Evolutionary conservation across 805 yeast species (phyloP).

Genomic region (Kodamaea kaohsiungensis): DNA sequence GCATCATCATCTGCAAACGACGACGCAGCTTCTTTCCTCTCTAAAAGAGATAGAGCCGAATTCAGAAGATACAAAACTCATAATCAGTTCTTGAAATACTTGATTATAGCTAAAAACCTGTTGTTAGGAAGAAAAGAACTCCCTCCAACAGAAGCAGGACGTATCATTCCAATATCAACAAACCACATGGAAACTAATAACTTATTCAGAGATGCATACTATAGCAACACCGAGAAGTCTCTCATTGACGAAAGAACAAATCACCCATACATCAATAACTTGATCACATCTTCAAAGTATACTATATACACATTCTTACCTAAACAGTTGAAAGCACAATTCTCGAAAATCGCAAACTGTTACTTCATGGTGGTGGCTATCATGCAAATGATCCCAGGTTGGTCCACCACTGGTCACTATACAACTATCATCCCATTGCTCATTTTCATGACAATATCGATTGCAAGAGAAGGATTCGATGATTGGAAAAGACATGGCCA

Average conservation of each 20-base stretch:
- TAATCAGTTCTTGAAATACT: slow-evolving; percentile 13
- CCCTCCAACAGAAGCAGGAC: slow-evolving; percentile 65
- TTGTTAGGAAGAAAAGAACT: slow-evolving; percentile 48
- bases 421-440: slow-evolving; percentile 90
- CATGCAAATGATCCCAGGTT: slow-evolving; percentile 91
- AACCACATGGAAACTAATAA: slow-evolving; percentile 36
- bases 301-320: slow-evolving; percentile 81
- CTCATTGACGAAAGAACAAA: slow-evolving; percentile 71
- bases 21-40: slow-evolving; percentile 20
- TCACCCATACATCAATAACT: slow-evolving; percentile 62
- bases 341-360: slow-evolving; percentile 88
- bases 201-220: slow-evolving; percentile 30
- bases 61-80: slow-evolving; percentile 14
- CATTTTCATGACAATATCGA: slow-evolving; percentile 85
- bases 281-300: slow-evolving; percentile 85
- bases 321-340: slow-evolving; percentile 85
- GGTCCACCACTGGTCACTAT: slow-evolving; percentile 96
- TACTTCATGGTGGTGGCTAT: slow-evolving; percentile 89
- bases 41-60: slow-evolving; percentile 17
- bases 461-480: slow-evolving; percentile 90
- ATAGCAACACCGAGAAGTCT: slow-evolving; percentile 22
- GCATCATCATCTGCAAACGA: slow-evolving; percentile 16
- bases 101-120: slow-evolving; percentile 29
- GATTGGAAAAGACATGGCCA: slow-evolving; percentile 85
- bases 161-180: slow-evolving; percentile 69